phyloP scores from a whole-genome alignment of 2,329 filamentous ascomycete species.

The Thielaviopsis ethacetica region DNA sequence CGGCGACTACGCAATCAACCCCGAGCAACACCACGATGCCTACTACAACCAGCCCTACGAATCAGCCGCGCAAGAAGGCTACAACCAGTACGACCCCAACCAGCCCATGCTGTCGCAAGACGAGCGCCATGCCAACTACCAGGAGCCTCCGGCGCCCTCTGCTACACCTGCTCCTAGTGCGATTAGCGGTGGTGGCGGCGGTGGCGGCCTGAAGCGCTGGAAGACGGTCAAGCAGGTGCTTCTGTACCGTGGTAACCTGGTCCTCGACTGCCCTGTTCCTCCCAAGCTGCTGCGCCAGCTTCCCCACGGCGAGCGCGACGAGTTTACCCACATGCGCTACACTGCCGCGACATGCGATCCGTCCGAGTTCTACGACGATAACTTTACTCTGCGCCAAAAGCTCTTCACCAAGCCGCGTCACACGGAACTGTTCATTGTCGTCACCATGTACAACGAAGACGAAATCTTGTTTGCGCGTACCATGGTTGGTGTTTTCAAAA shows the following conservation, averaged over 20 bases:
- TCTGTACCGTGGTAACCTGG: slow-evolving; percentile 88
- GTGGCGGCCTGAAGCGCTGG: slow-evolving; percentile 57
- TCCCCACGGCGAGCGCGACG: slow-evolving; percentile 80
- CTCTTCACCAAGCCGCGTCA: slow-evolving; percentile 85
- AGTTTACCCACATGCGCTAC: slow-evolving; percentile 78
- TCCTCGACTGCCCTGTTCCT: slow-evolving; percentile 90
- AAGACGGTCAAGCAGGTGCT: slow-evolving; percentile 99
- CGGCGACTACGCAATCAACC: slow-evolving; percentile 59
- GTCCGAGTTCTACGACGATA: slow-evolving; percentile 68
- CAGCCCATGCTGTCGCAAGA: slow-evolving; percentile 61
- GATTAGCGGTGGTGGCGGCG: slow-evolving; percentile 11
- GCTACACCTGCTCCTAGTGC: slow-evolving; percentile 9
- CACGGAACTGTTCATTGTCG: slow-evolving; percentile 88
- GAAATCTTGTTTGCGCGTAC: slow-evolving; percentile 90
- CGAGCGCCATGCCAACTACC: slow-evolving; percentile 31
- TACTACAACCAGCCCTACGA: slow-evolving; percentile 78
- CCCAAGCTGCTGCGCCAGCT: slow-evolving; percentile 76
- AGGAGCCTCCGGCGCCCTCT: slow-evolving; percentile 32
- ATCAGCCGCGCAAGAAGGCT: slow-evolving; percentile 28
- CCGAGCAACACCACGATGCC: slow-evolving; percentile 71
- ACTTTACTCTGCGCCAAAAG: slow-evolving; percentile 81
- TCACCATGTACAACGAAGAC: slow-evolving; percentile 99
- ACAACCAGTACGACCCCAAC: slow-evolving; percentile 48
- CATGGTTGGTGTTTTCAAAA: slow-evolving; percentile 95
- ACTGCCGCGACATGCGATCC: slow-evolving; percentile 91